Evolutionary conservation across 2,329 filamentous ascomycete genomes (phyloP), one percentile per base, ranked within the genome.

Genomic region (Cladorrhinum sp.): DNA sequence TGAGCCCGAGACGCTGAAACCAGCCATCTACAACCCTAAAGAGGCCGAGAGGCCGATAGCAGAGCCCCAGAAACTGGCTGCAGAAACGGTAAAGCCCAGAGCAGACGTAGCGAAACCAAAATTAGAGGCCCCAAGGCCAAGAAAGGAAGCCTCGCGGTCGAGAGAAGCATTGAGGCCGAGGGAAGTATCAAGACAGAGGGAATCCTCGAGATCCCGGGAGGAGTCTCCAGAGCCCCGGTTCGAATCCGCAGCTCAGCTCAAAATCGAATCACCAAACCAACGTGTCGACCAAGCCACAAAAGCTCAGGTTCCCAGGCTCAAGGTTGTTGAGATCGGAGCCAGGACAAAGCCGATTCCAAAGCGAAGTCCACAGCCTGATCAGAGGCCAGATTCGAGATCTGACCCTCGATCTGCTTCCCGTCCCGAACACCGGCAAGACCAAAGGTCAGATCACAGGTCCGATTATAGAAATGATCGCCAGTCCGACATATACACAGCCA

Each of bases 241-340:
- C 4, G 62, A 60, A 18, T 60, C 58, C 5, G 54, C 59, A 7
- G 61, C 60, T n/a, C 62, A 58, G 4, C 24, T 64, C 14, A 62
- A 52, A 14, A n/a, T 65, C 28, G 57, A 63, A 20, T 50, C 14
- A 9, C 51, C 56, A 6, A 60, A 58, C 8, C 64, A 64, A 4
- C 62, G 57, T 10, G 46, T 64, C 14, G 59, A 65, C 14, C 62
- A 64, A 26, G 52, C 60, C 2, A n/a, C 63, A 10, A 65, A 63
- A 48, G 30, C 63, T 9, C 64, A 69, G 46, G 50, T 57, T 2
- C 55, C 61, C 4, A 62, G 54, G 49, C 65, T 63, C 1, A 65
- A 60, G 39, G 50, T 69, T 24, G 66, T 67, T 6, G 63, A 65
- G 9, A 66, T 69, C n/a, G 62, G 58, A 18, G 52, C 62, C n/a